phyloP scores from a whole-genome alignment of 1,139 yeast species.

The Saccharomycopsis hybrid region DNA sequence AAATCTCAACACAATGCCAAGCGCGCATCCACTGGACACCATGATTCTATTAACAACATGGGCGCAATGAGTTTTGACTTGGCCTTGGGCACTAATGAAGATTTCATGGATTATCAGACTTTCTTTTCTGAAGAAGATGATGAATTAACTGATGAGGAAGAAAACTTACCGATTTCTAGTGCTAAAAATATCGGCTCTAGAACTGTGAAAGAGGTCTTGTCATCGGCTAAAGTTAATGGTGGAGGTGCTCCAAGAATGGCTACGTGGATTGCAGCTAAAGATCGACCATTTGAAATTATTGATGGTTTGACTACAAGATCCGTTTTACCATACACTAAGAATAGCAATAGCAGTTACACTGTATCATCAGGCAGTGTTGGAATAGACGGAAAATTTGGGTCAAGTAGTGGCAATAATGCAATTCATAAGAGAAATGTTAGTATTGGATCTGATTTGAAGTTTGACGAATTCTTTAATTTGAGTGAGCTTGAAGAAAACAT shows the following conservation, averaged over 20 bases:
- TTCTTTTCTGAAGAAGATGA: slow-evolving; percentile 35
- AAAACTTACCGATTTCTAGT: slow-evolving; percentile 59
- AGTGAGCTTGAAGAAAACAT: slow-evolving; percentile 82
- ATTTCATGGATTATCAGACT: slow-evolving; percentile 18
- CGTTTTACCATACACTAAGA: slow-evolving; percentile 37
- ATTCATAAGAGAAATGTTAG: slow-evolving; percentile 25
- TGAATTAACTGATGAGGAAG: slow-evolving; percentile 91
- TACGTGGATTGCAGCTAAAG: slow-evolving; percentile 78
- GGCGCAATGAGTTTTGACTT: slow-evolving; percentile 11
- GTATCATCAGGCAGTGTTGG: no score
- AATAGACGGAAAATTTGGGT: no score
- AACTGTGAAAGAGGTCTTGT: slow-evolving; percentile 81
- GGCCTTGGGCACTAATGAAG: slow-evolving; percentile 12
- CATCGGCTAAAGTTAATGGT: slow-evolving; percentile 58
- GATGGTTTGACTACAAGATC: slow-evolving; percentile 90
- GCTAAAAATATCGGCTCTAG: slow-evolving; percentile 56
- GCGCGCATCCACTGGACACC: no score
- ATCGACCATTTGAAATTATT: slow-evolving; percentile 84
- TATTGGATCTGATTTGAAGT: slow-evolving; percentile 54
- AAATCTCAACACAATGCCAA: not conserved
- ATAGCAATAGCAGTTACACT: no score
- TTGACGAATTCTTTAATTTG: slow-evolving; percentile 82
- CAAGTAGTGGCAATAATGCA: slow-evolving; percentile 6
- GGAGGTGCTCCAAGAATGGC: slow-evolving; percentile 92
- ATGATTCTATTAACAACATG: not conserved